Base-by-base conservation (phyloP, 495 filamentous ascomycete genomes). In the Penicillium manginii region DNA sequence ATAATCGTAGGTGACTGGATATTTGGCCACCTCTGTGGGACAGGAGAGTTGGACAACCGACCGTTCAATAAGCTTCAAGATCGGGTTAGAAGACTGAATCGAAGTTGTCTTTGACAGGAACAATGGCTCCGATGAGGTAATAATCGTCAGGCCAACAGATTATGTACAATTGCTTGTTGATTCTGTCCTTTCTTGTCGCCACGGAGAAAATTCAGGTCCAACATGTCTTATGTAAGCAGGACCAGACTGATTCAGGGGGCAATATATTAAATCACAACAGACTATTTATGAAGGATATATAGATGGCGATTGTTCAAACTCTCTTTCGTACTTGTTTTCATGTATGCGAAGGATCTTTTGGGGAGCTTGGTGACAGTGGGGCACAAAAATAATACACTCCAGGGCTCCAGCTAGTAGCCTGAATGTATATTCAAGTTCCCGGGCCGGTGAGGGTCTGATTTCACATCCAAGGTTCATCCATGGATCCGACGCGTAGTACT, bases 161-260 rank as follows among this genome's bases (percentile, higher is more conserved):
- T 12, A 50, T 29, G 31, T 52, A 52, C 33, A 46, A 52, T 46
- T 26, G 29, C 23, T 29, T 31, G 37, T 37, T 32, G 43, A 42
- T 26, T 51, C 23, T 37, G 15, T 42, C 42, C 31, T 43, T 50
- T 54, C 40, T 37, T 58, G 40, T 67, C 54, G 64, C 64, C 61
- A 65, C 64, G 55, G 58, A 43, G 67, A 67, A 62, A 60, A 55
- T 65, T 59, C 59, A 50, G 43, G 42, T 33, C 42, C 40, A 48
- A 53, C 37, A 22, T 64, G 51, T 22, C 29, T 69, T 69, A 69
- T 46, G 59, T 69, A 69, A 69, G 63, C 66, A 62, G 43, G 48
- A 43, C 14, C 39, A 15, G 45, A 31, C 29, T 33, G 4, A 29
- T 29, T 29, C 26, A 29, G 26, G 26, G 26, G 26, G 26, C 26